A percentile compares a stretch with the other conserved stretches of the same genome.
Evolutionary conservation across 2,329 filamentous ascomycete species (phyloP).

Genomic region (Zymoseptoria ardabiliae): DNA sequence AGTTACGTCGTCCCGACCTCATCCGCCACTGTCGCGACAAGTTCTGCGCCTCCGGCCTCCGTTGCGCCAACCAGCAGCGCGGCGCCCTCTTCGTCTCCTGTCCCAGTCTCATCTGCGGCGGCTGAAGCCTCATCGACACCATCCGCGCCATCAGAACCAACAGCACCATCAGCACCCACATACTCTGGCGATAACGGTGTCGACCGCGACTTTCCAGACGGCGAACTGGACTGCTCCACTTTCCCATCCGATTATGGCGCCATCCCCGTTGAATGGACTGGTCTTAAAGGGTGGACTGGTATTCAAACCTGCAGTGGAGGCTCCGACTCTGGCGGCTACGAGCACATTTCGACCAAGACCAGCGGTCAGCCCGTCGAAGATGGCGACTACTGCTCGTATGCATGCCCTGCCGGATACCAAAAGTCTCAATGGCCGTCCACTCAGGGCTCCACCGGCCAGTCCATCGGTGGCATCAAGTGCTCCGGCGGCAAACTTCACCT

Average conservation of each 20-base stretch:
- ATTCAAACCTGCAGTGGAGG: constrained; percentile 49
- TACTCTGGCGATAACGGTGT: constrained; percentile 41
- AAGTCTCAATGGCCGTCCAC: constrained; percentile 81
- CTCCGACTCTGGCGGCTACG: constrained; percentile 29
- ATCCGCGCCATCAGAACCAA: background rate
- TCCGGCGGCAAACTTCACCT: constrained; percentile 68
- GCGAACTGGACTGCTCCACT: constrained; percentile 58
- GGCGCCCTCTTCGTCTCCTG: constrained; percentile 8
- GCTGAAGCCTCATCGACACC: constrained; percentile 5
- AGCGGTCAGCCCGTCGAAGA: constrained; percentile 56
- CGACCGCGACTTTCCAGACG: constrained; percentile 65
- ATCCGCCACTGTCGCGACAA: constrained; percentile 35
- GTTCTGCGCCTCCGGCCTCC: constrained; percentile 4
- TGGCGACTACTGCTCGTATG: constrained; percentile 79
- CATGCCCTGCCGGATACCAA: constrained; percentile 83
- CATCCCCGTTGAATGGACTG: constrained; percentile 59
- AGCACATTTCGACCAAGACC: constrained; percentile 57
- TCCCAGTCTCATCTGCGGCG: constrained; percentile 3
- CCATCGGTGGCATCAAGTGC: constrained; percentile 82
- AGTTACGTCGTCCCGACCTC: constrained; percentile 15
- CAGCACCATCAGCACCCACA: background rate
- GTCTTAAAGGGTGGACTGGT: constrained; percentile 68
- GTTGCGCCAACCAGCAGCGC: constrained; percentile 21
- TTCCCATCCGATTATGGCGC: constrained; percentile 83
- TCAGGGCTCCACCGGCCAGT: constrained; percentile 75